Evolutionary conservation across 129 eudicot species (phyloP), one percentile per base, ranked within the genome.

Genomic region (Centrapalus pauciflorus): DNA sequence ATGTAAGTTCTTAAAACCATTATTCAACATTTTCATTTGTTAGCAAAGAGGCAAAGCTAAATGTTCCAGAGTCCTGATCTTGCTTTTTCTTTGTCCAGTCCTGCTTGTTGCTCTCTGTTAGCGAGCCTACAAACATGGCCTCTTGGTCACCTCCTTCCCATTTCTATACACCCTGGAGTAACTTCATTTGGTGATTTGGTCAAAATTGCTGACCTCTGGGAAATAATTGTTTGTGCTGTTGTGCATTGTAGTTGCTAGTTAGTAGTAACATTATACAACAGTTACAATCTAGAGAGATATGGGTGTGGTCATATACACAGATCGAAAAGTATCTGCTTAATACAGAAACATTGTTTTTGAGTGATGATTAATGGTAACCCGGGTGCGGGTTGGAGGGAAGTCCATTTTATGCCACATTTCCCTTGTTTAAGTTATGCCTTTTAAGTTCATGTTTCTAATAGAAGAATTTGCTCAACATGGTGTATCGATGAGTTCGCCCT

Each of bases 1-100:
- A 86, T 82, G 99, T 93, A 79, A 88, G 96, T 70, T 40, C 32
- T 62, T 61, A 35, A 38, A 5, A 50, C n/a, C 25, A 41, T 54
- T 51, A 20, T 46, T 28, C 8, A 14, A 30, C 29, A 16, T 2
- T 56, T 24, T n/a, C 29, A 52, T 25, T 52, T 62, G 55, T 23
- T 21, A 33, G 14, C 54, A 48, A 48, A 16, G 25, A n/a, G n/a
- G n/a, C n/a, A n/a, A n/a, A n/a, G n/a, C n/a, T 24, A 50, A 16
- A 27, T 52, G n/a, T 27, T 21, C 9, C 3, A 46, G 3, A 16
- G 10, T 16, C 48, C 11, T 61, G 51, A n/a, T 23, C 7, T 35
- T 51, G 51, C 24, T 35, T 67, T 51, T 32, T 67, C 45, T 29
- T 12, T 49, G 0, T 32, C 12, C 7, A 30, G 50, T 29, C 24